A percentile compares a stretch with the other conserved stretches of the same genome.
These are phyloP conservation scores for Ogataea thermomethanolica DNA, from an alignment of 805 yeast species.

Conservation along the genomic window DNA sequence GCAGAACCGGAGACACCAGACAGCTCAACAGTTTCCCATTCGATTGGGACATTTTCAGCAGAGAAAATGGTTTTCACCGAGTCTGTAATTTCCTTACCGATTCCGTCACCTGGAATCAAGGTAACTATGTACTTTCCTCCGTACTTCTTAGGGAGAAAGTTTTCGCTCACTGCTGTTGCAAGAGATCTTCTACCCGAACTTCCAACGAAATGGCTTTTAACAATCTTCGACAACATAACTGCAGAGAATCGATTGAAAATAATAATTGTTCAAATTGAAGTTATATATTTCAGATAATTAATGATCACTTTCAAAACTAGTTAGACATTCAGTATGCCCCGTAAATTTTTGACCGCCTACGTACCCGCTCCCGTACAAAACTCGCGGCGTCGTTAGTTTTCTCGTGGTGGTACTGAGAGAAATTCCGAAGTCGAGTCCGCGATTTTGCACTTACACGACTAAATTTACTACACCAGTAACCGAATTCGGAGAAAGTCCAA, in stretches of 20 bases:
- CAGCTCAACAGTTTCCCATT: slow-evolving; percentile 83
- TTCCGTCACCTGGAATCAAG: slow-evolving; percentile 96
- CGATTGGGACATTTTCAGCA: slow-evolving; percentile 85
- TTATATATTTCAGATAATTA: background rate
- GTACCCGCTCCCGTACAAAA: background rate
- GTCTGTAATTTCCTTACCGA: slow-evolving; percentile 93
- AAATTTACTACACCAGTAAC: slow-evolving; percentile 1
- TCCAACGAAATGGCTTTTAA: slow-evolving; percentile 19
- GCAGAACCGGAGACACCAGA: slow-evolving; percentile 48
- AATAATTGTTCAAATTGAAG: background rate
- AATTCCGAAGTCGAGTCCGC: slow-evolving; percentile 22
- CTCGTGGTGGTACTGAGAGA: slow-evolving; percentile 1
- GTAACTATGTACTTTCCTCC: slow-evolving; percentile 96
- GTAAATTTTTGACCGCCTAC: slow-evolving; percentile 1
- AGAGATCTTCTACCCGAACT: slow-evolving; percentile 25
- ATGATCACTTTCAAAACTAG: background rate
- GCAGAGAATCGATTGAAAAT: no score
- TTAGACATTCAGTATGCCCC: background rate
- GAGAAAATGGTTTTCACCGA: slow-evolving; percentile 88
- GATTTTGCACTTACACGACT: background rate
- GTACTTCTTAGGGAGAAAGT: slow-evolving; percentile 74
- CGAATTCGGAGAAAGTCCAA: slow-evolving; percentile 15
- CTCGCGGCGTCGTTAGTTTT: background rate
- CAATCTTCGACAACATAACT: slow-evolving; percentile 26
- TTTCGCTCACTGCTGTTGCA: slow-evolving; percentile 30